Evolutionary conservation across 169 alveolate genomes (phyloP).

Genomic region (Babesia ovata): DNA sequence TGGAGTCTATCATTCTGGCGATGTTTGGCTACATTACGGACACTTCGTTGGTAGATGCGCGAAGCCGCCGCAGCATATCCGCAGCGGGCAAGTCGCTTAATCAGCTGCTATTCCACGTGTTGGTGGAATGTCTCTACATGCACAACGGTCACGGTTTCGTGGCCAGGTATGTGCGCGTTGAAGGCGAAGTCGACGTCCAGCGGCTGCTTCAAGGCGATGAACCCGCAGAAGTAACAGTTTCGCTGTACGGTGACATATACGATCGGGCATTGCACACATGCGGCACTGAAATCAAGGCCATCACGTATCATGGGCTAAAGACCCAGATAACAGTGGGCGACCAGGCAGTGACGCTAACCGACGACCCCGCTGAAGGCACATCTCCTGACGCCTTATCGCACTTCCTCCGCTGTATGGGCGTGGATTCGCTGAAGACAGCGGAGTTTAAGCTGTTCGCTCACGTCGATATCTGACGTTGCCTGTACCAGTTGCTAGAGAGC

Average conservation of each 20-base stretch:
- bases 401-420: neutral
- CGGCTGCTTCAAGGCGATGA: neutral
- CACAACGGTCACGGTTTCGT: conserved; percentile 71
- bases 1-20: conserved; percentile 63
- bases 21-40: conserved; percentile 74
- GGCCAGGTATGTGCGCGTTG: conserved; percentile 50
- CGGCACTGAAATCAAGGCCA: conserved; percentile 80
- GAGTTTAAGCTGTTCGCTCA: conserved; percentile 24
- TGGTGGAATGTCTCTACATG: conserved; percentile 71
- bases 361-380: neutral
- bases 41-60: conserved; percentile 47
- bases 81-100: conserved; percentile 53
- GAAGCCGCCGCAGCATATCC: conserved; percentile 8
- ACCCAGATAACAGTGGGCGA: conserved; percentile 22
- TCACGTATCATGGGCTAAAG: conserved; percentile 71
- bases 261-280: conserved; percentile 47
- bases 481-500: too few relatives aligned
- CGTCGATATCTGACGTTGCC: conserved; percentile 25
- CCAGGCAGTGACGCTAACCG: neutral
- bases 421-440: neutral
- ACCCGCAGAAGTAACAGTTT: conserved; percentile 21
- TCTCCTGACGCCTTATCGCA: neutral
- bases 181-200: conserved; percentile 1
- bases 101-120: conserved; percentile 47
- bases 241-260: conserved; percentile 68